Base-by-base conservation (phyloP, 2,329 filamentous ascomycete genomes). In the Escovopsis weberi region DNA sequence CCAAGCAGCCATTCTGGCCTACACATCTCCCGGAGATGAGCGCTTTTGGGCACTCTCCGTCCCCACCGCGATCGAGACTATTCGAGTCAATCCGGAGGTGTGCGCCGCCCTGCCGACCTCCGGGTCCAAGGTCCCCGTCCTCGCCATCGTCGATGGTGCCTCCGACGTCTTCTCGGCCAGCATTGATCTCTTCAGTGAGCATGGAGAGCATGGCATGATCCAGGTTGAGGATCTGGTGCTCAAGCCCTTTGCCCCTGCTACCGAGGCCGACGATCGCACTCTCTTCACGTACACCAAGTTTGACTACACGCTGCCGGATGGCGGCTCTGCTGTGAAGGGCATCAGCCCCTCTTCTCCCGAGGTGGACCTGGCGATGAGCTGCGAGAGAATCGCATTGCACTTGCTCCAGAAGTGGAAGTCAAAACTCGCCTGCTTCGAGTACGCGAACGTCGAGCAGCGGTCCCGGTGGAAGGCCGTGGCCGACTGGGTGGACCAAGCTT, bases 1-100 rank as follows among this genome's bases (percentile, higher is more conserved):
- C 44, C 62, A 65, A 46, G 37, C 53, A 3, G 35, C 48, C 19
- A 45, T 61, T 9, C 42, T 56, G 3, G 58, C 61, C 7, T 55
- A 49, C 42, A 47, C 50, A 18, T 48, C 44, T 15, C 61, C 61
- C 2, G 51, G 48, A 1, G 55, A 58, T 42, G 55, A 51, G 2
- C 47, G 53, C 10, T 48, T 63, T 7, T 55, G 54, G 47, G 43
- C 53, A 4, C 43, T 56, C 10, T 52, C 58, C 40, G 44, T 63
- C 6, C 59, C 59, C 2, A 56, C 52, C 0, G 28, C 19, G 1
- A 58, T 62, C 28, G 35, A 47, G 12, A 45, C 33, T 6, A 42
- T 54, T 19, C 32, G 42, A 6, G 39, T 55, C 38, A 52, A 52
- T 38, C 41, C 45, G 6, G 40, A n/a, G 9, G 23, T 39, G 5